Conservation (phyloP, 306 rosid species). For the Oemleria cerasiformis region DNA sequence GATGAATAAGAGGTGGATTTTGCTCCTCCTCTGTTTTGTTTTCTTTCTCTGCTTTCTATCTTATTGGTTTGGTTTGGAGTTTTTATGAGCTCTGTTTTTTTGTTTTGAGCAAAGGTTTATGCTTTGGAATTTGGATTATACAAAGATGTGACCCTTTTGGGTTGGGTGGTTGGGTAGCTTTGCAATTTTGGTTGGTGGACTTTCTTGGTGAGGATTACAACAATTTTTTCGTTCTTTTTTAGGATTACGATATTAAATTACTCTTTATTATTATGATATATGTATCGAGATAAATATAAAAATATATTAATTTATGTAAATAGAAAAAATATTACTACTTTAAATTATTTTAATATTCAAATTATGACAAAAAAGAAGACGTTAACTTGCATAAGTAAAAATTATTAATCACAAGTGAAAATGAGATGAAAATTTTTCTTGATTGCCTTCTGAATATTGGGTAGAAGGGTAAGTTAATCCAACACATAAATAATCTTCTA, state of each 20-base stretch:
- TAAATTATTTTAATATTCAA: too few species aligned
- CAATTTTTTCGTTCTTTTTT: not conserved
- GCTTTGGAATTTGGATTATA: not conserved
- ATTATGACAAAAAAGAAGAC: too few species aligned
- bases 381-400: too few species aligned
- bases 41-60: not conserved
- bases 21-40: not conserved
- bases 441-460: too few species aligned
- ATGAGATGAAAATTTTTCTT: too few species aligned
- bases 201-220: not conserved
- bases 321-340: too few species aligned
- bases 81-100: not conserved
- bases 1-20: not conserved
- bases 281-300: too few species aligned
- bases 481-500: not conserved
- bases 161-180: constrained; percentile 4
- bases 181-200: not conserved
- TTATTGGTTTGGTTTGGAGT: not conserved
- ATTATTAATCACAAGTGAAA: too few species aligned
- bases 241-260: rapidly evolving
- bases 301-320: too few species aligned
- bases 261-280: too few species aligned
- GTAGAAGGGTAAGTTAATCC: not conserved
- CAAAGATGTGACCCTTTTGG: not conserved
- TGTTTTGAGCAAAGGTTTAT: not conserved